These are phyloP conservation scores for Diospyros lotus DNA, from an alignment of 148 eudicot genomes.

Conservation along the genomic window DNA sequence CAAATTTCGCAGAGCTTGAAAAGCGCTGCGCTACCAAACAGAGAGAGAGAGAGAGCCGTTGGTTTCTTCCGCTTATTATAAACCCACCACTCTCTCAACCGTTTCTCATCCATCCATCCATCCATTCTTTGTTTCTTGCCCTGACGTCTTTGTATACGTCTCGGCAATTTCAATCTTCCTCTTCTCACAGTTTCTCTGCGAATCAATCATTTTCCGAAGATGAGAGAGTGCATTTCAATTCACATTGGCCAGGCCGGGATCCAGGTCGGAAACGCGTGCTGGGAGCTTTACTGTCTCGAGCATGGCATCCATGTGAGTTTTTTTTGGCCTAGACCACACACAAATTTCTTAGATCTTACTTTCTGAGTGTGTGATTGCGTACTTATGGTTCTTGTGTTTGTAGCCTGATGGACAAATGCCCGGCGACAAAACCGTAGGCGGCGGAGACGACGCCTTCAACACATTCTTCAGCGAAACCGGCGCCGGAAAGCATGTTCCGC, in stretches of 20 bases:
- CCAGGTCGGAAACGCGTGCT: background rate
- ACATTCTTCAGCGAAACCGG: too few species aligned
- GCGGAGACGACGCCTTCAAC: conserved; percentile 20
- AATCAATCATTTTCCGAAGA: background rate
- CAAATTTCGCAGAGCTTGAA: too few species aligned
- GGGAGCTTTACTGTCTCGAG: conserved; percentile 18
- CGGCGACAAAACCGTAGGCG: conserved; percentile 35
- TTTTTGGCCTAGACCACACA: too few species aligned
- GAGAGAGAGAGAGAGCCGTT: too few species aligned
- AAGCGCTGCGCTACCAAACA: too few species aligned
- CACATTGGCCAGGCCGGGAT: too few species aligned
- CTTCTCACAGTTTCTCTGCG: background rate
- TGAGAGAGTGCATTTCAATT: too few species aligned
- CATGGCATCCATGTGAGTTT: conserved; percentile 31
- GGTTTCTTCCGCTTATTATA: too few species aligned
- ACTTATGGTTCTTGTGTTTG: background rate
- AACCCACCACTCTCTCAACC: too few species aligned
- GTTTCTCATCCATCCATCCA: background rate
- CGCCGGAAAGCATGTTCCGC: conserved; percentile 48
- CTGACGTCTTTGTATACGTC: conserved; percentile 18
- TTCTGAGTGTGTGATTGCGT: background rate
- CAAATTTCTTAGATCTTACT: too few species aligned
- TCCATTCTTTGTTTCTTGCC: background rate
- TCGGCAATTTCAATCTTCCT: conserved; percentile 1
- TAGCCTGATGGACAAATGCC: conserved; percentile 60